Base-by-base conservation (phyloP, 1,139 yeast species). In the Kodamaea ohmeri region DNA sequence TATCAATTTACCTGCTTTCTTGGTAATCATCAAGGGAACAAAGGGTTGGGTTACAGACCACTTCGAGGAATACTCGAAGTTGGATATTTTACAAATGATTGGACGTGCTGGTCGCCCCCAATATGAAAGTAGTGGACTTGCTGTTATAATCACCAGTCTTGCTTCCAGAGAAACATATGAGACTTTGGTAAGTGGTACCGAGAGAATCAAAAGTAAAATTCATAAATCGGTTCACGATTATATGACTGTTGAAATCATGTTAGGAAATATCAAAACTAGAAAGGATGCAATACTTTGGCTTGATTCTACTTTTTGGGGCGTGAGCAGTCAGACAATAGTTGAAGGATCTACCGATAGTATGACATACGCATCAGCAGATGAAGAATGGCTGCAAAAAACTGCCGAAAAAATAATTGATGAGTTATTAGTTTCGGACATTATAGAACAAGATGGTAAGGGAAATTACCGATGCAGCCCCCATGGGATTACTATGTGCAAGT, bases 71-170 rank as follows among this genome's bases (percentile, higher is more conserved):
- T 77, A 78, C 40, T 65, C 78, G 4, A 80, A 78, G 34, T 65
- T 76, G 48, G 83, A 77, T 50, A 60, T 78, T 35, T 54, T 76
- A 34, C 83, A 78, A 53, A 78, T 78, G 83, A 67, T 78, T 55
- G 83, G 83, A 6, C 61, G 80, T 48, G 80, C 81, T 3, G 83
- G 83, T 2, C 61, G 67, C 40, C 82, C 83, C 0, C 77, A 75
- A 34, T 76, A 67, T 51, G 83, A 76, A 46, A 64, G 58, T 2
- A 67, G 67, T 27, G 83, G 72, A n/a, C 58, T 50, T 31, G 78
- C 80, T 3, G 67, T 78, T 2, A 69, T 79, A 11, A 63, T 78
- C 66, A 78, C 85, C 0, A 65, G 66, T 6, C 43, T 49, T 2
- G 53, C 54, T 1, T 61, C 63, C 36, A 63, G 60, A 30, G 42